phyloP scores from a whole-genome alignment of 306 rosid genomes.

The Purshia tridentata region DNA sequence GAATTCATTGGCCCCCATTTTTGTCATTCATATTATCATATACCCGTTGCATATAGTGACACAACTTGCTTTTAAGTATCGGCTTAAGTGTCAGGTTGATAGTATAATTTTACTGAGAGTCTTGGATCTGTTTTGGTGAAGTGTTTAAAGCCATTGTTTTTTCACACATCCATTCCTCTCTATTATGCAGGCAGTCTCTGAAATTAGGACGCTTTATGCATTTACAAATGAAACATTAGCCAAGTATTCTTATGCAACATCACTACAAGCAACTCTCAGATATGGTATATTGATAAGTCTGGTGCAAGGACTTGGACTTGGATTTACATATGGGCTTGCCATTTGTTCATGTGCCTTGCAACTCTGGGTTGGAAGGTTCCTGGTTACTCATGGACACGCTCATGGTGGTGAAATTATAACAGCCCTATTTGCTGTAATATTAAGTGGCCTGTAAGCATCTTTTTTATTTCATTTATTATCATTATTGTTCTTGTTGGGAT shows the following conservation, averaged over 20 bases:
- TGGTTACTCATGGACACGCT: constrained; percentile 54
- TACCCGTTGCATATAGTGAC: neutral
- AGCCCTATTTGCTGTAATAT: constrained; percentile 90
- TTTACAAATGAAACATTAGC: constrained; percentile 98
- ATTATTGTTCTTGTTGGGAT: constrained; percentile 3
- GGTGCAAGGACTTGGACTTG: constrained; percentile 99
- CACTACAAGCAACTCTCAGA: constrained; percentile 96
- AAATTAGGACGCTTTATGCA: constrained; percentile 83
- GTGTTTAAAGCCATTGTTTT: constrained; percentile 18
- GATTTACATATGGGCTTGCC: constrained; percentile 99
- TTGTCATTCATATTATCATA: neutral
- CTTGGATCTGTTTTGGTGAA: constrained; percentile 18
- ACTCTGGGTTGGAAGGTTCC: constrained; percentile 97
- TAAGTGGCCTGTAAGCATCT: constrained; percentile 95
- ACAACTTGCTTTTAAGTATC: neutral
- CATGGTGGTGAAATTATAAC: constrained; percentile 97
- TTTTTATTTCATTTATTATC: neutral
- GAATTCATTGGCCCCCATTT: neutral
- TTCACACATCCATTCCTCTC: constrained; percentile 36
- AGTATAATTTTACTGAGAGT: neutral
- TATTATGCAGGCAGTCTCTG: constrained; percentile 87
- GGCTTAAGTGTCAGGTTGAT: constrained; percentile 1
- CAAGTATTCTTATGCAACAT: constrained; percentile 96
- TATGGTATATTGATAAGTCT: constrained; percentile 98
- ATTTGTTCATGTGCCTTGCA: constrained; percentile 99